Conservation (phyloP, 2,329 filamentous ascomycete species). For the Colletotrichum neosansevieriae region DNA sequence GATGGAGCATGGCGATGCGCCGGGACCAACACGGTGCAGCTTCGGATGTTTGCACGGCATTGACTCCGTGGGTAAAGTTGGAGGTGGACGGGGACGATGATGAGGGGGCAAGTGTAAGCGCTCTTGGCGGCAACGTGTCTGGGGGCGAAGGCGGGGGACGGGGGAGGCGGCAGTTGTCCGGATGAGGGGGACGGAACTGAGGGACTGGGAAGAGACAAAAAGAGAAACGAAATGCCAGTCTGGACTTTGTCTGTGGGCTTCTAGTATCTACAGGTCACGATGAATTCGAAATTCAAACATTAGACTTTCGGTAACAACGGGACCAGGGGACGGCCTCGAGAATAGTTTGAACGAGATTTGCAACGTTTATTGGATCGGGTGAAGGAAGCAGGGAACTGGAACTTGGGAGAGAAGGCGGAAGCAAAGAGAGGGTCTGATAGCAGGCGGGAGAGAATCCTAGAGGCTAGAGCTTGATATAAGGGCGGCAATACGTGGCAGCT, state of each 20-base stretch:
- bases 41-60: conserved; percentile 27
- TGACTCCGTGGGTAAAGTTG: conserved; percentile 14
- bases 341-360: conserved; percentile 20
- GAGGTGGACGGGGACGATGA: background rate
- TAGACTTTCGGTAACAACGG: conserved; percentile 18
- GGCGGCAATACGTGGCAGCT: background rate
- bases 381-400: background rate
- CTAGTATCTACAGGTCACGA: conserved; percentile 3
- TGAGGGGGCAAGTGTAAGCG: conserved; percentile 35
- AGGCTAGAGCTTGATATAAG: background rate
- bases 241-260: conserved; percentile 5
- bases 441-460: no score
- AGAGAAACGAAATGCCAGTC: background rate
- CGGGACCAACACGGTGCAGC: conserved; percentile 15
- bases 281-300: background rate
- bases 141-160: conserved; percentile 8
- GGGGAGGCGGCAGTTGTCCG: background rate
- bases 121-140: conserved; percentile 19
- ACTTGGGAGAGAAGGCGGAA: conserved; percentile 23
- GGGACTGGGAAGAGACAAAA: background rate
- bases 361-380: background rate
- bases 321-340: background rate
- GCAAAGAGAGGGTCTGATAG: conserved; percentile 14
- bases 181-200: conserved; percentile 4
- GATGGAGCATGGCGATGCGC: conserved; percentile 10